phyloP scores from a whole-genome alignment of 495 filamentous ascomycete genomes.

The Sordaria brevicollis region DNA sequence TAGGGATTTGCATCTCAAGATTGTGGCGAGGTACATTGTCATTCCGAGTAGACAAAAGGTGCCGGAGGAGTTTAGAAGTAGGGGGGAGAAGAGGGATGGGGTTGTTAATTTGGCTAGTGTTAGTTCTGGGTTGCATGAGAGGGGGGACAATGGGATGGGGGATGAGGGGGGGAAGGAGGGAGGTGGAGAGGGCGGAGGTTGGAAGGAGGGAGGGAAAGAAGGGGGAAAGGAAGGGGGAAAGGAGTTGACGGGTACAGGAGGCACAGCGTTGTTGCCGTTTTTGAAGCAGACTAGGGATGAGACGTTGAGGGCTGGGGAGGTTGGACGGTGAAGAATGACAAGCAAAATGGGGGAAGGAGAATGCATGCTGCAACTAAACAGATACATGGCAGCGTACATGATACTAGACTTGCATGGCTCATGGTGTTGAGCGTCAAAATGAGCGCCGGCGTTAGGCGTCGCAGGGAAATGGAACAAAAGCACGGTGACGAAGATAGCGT shows the following conservation, averaged over 20 bases:
- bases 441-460: not conserved
- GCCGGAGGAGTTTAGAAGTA: not conserved
- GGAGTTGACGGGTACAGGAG: constrained; percentile 76
- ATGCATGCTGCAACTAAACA: no score
- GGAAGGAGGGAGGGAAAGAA: not conserved
- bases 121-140: constrained; percentile 24
- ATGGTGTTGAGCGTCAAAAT: no score
- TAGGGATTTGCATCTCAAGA: constrained; percentile 81
- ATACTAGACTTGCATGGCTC: no score
- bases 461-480: not conserved
- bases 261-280: constrained; percentile 85
- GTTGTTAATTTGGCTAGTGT: constrained; percentile 54
- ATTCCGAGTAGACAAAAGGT: constrained; percentile 40
- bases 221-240: constrained; percentile 19
- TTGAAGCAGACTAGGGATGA: constrained; percentile 92
- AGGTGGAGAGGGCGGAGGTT: no score
- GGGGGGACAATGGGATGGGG: not conserved
- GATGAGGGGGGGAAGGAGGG: not conserved
- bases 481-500: not conserved
- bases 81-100: not conserved
- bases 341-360: no score
- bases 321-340: not conserved
- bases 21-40: constrained; percentile 90
- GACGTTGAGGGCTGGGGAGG: constrained; percentile 32
- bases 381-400: no score